Evolutionary conservation across 202 grass and related monocot genomes (phyloP).

Genomic region (Elaeis oleifera): DNA sequence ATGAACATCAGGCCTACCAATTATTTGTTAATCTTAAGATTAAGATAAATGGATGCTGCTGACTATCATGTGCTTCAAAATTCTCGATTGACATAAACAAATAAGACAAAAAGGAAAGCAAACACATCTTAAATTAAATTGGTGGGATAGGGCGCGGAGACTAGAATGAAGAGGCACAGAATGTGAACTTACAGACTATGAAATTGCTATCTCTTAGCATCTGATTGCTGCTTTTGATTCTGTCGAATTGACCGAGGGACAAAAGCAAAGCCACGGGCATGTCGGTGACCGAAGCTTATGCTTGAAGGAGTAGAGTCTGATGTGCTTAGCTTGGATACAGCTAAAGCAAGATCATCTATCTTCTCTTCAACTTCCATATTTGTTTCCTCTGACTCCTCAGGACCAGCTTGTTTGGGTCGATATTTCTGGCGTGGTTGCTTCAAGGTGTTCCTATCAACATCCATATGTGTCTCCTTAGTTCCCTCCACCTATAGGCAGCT

Average conservation of each 20-base stretch:
- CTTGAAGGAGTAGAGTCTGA: slow-evolving; percentile 35
- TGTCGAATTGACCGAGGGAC: slow-evolving; percentile 65
- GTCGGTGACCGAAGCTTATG: slow-evolving; percentile 58
- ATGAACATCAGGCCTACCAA: too few relatives aligned
- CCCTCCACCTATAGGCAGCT: slow-evolving; percentile 30
- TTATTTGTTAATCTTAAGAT: too few relatives aligned
- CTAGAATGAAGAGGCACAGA: background rate
- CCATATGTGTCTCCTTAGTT: slow-evolving; percentile 35
- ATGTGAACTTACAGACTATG: background rate
- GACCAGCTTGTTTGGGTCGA: slow-evolving; percentile 26
- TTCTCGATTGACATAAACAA: too few relatives aligned
- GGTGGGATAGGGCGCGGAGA: too few relatives aligned
- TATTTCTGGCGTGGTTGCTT: slow-evolving; percentile 26
- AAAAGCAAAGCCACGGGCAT: slow-evolving; percentile 57
- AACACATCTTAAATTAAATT: too few relatives aligned
- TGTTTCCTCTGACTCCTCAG: slow-evolving; percentile 26
- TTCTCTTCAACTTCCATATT: slow-evolving; percentile 62
- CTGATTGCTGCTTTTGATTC: slow-evolving; percentile 44
- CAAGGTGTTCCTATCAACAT: slow-evolving; percentile 38
- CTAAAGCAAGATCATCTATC: slow-evolving; percentile 55
- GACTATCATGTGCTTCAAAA: too few relatives aligned
- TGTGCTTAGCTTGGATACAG: slow-evolving; percentile 64
- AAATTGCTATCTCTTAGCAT: slow-evolving; percentile 25
- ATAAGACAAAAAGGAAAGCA: too few relatives aligned
- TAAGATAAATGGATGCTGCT: too few relatives aligned